Base-by-base conservation (phyloP, 768 basidiomycete genomes). In the Termitomyces sp. region DNA sequence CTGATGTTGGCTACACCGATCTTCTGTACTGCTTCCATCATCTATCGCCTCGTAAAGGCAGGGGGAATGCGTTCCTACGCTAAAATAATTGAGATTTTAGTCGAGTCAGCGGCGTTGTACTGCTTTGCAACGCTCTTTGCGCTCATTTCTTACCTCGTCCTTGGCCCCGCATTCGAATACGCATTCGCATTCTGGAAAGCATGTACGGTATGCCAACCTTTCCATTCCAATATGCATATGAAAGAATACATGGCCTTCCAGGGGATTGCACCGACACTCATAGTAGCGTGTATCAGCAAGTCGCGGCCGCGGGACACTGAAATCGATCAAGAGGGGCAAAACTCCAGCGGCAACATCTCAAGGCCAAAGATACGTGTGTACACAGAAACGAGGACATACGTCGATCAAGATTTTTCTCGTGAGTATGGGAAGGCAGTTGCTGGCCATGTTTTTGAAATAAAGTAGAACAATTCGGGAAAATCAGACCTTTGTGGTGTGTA, bases 1-100 rank as follows among this genome's bases (percentile, higher is more conserved):
- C 46, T 61, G 4, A 56, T 50, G 34, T 36, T 64, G 9, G 42
- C 29, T n/a, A 59, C 63, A 29, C 61, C 63, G 3, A 37, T 64
- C 36, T 59, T 59, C 25, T 64, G 63, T 38, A 64, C 63, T 4
- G 49, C 40, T 34, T 55, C 60, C 15, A 64, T 64, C 40, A 38
- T 64, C 20, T 64, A 64, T 48, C 60, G 63, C 20, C 37, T 62
- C 14, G 31, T 51, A 11, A n/a, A 42, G 20, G 38, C 47, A 8
- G 57, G 48, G 10, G 45, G 57, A 31, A 40, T 5, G 15, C 37
- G 5, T 14, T 40, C 53, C 14, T 54, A 54, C 25, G 15, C 38
- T 2, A 17, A 14, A 38, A 54, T 40, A 40, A 54, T 54, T 5
- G 12, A 40, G 25, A 31, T 40, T 6, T 25, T 54, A 1, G 15